Base-by-base conservation (phyloP, 495 filamentous ascomycete genomes). In the Lasiosphaeria ovina region DNA sequence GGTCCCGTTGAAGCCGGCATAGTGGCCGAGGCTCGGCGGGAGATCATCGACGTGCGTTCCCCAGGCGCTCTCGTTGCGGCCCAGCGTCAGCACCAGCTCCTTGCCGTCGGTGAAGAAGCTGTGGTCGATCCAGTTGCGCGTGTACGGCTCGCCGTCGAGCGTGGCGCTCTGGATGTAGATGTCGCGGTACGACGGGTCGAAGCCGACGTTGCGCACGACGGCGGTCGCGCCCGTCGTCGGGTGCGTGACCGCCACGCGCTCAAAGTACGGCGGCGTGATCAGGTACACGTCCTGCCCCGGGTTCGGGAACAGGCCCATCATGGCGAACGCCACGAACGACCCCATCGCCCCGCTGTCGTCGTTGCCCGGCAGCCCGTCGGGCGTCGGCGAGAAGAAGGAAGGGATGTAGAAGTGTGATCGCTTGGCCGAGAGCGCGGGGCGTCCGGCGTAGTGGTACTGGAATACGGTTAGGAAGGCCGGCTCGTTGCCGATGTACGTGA, bases 281-380 rank as follows among this genome's bases (percentile, higher is more conserved):
- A 92, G 76, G 59, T 92, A 91, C 0, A 91, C 87, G 64, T 90
- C 73, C 66, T 91, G 88, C 5, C 89, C 89, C 1, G 87, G 84
- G 32, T 89, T 87, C 0, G 89, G 89, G 72, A 89, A 92, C 0
- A 91, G 70, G 3, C 89, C 89, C 69, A 89, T 82, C 86, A 89
- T 90, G 52, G 82, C 79, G 17, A 90, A 81, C 2, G 84, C 86
- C 1, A 85, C 74, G 61, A 90, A 91, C 4, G 84, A 82, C 11
- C 87, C 89, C 86, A 90, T 89, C 0, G 87, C 86, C 5, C 88
- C 88, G 50, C 79, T 82, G 66, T 90, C 88, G 58, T 91, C 87
- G 66, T 90, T 91, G 0, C 87, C 87, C 0, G 88, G 87, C 9
- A 90, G 81, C 12, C 88, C 87, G 32, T 71, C 71, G 3, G 79